A percentile compares a stretch with the other conserved stretches of the same genome.
phyloP scores from a whole-genome alignment of 2,329 filamentous ascomycete genomes.

The Clonostachys solani region DNA sequence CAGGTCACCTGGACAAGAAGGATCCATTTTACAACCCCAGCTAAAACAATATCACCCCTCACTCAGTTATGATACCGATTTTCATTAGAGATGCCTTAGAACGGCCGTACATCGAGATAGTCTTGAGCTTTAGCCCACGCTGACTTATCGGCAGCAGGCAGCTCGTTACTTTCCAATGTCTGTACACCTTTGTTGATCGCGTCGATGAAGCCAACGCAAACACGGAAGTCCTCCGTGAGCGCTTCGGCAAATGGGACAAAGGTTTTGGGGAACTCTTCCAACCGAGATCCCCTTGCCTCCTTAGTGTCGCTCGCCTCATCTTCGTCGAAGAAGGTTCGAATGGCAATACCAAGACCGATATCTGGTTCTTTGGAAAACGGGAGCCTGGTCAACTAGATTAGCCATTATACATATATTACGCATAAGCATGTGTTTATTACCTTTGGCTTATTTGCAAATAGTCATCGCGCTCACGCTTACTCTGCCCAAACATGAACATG shows the following conservation, averaged over 20 bases:
- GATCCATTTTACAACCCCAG: too few species aligned
- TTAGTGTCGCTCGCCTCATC: constrained; percentile 53
- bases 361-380: constrained; percentile 69
- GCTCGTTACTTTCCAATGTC: constrained; percentile 41
- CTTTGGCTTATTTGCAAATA: constrained; percentile 65
- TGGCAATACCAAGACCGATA: constrained; percentile 72
- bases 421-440: constrained; percentile 39
- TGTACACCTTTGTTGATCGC: constrained; percentile 55
- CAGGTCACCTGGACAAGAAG: too few species aligned
- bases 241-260: constrained; percentile 57
- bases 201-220: constrained; percentile 53
- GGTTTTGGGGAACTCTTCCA: constrained; percentile 43
- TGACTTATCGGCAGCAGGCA: constrained; percentile 39
- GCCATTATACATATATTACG: constrained; percentile 8
- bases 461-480: constrained; percentile 64
- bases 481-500: constrained; percentile 78
- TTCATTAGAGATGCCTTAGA: too few species aligned
- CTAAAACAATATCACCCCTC: too few species aligned
- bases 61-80: too few species aligned
- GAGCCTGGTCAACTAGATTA: constrained; percentile 33
- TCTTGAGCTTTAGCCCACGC: constrained; percentile 51
- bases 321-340: constrained; percentile 76
- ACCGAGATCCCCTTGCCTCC: constrained; percentile 37
- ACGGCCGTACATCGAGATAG: constrained; percentile 34
- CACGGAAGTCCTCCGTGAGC: constrained; percentile 55